Evolutionary conservation across 805 yeast genomes (phyloP), one percentile per base, ranked within the genome.

Genomic region (Saccharomycopsis lassenensis): DNA sequence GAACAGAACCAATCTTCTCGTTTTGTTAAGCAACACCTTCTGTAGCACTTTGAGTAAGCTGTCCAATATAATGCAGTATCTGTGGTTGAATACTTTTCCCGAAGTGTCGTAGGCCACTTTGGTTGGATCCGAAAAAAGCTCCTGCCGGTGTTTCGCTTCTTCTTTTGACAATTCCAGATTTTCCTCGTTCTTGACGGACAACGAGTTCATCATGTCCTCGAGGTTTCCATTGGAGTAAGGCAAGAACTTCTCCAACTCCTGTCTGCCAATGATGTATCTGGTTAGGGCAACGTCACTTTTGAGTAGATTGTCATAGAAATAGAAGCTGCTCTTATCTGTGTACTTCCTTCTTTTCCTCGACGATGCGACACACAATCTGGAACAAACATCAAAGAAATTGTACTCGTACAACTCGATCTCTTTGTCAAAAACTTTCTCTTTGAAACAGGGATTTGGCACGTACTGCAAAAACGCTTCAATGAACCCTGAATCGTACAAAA

Each of bases 401-500:
- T 41, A 35, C 5, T 24, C 34, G 5, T 36, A 33, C 5, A 56
- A 36, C 1, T 37, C 26, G 1, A 49, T 31, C 12, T 47, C 47
- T 14, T 50, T 49, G 24, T 49, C 50, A 19, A 55, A 52, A 6
- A 57, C 46, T 35, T 58, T 52, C 12, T 56, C 61, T 2, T 51
- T 21, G 23, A 61, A 47, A 2, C 41, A 41, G 10, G 50, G 57
- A 11, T 35, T 35, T 14, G 42, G 45, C 6, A 52, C 22, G 24
- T 46, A 47, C 2, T 46, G 43, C 2, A 44, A 31, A 3, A 47
- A 39, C 11, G 46, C 48, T 15, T 48, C 49, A n/a, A 61, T 49
- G 39, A 48, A 79, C 40, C 76, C 74, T 20, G 78, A 70, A 52
- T 91, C 97, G 54, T 78, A 81, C 18, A 91, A 54, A 29, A 87